phyloP scores from a whole-genome alignment of 352 stramenopile genomes.

The Phytophthora pini region DNA sequence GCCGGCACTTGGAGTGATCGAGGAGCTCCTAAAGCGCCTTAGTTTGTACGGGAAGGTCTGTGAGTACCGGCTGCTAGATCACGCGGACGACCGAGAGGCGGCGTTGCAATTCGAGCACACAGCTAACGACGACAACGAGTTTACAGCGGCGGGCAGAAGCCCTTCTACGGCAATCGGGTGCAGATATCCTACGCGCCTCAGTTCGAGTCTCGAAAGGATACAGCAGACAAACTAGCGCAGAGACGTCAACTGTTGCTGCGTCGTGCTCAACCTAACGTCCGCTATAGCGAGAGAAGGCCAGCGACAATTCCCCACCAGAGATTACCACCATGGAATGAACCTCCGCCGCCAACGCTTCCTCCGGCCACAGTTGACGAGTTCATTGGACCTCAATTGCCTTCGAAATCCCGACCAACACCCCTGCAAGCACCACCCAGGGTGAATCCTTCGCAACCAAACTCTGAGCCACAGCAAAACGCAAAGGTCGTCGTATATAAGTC shows the following conservation, averaged over 20 bases:
- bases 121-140: constrained; percentile 36
- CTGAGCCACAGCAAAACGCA: constrained; percentile 19
- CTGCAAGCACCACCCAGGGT: background rate
- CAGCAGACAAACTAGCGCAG: constrained; percentile 63
- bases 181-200: constrained; percentile 71
- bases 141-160: constrained; percentile 62
- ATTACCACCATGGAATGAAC: constrained; percentile 3
- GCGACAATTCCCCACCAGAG: background rate
- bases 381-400: constrained; percentile 55
- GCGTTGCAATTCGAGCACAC: constrained; percentile 27
- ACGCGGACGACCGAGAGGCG: constrained; percentile 46
- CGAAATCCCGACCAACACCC: constrained; percentile 9
- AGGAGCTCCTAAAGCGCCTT: constrained; percentile 61
- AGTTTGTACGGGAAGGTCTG: constrained; percentile 60
- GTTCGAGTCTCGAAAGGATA: constrained; percentile 65
- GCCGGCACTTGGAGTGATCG: constrained; percentile 58
- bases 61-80: constrained; percentile 59
- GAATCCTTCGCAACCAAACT: constrained; percentile 9
- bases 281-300: background rate
- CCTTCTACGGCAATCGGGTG: constrained; percentile 71
- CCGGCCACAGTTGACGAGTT: constrained; percentile 29
- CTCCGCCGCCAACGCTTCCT: constrained; percentile 20
- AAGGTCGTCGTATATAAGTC: constrained; percentile 64
- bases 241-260: constrained; percentile 58
- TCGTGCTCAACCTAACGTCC: constrained; percentile 25